Percentiles rank a stretch among this genome's conserved stretches.
phyloP scores from a whole-genome alignment of 2,329 filamentous ascomycete genomes.

The Hypoxylon sp. region DNA sequence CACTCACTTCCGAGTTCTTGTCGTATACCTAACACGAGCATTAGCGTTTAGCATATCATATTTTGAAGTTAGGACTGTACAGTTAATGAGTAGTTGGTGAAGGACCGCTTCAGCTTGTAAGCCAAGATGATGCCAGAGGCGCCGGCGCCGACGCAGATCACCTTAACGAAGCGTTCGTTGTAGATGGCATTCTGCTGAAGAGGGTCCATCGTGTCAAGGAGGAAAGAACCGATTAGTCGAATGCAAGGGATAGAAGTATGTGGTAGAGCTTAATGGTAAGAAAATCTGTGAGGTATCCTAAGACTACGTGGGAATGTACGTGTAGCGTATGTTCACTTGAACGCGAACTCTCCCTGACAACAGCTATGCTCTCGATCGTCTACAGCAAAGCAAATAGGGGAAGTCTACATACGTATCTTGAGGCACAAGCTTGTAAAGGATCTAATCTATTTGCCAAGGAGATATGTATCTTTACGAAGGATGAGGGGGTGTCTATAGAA shows the following conservation, averaged over 20 bases:
- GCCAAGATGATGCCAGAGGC: constrained; percentile 56
- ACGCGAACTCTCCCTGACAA: background rate
- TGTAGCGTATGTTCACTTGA: background rate
- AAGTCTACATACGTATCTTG: background rate
- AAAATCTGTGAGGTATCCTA: background rate
- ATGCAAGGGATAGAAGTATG: background rate
- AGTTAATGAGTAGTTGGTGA: constrained; percentile 49
- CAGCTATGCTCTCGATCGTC: background rate
- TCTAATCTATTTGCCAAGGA: too few species aligned
- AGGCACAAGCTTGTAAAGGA: background rate
- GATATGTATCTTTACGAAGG: background rate
- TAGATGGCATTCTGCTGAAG: constrained; percentile 27
- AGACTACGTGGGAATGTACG: background rate
- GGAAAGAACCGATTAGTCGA: background rate
- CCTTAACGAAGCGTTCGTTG: constrained; percentile 28
- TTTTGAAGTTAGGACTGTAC: constrained; percentile 4
- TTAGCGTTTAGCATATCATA: background rate
- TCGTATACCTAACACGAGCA: constrained; percentile 50
- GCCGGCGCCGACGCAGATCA: constrained; percentile 57
- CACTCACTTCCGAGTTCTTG: constrained; percentile 56
- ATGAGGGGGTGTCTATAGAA: background rate
- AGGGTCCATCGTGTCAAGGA: constrained; percentile 20
- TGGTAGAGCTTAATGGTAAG: background rate
- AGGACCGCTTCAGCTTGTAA: constrained; percentile 56
- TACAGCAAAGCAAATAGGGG: background rate